These are phyloP conservation scores for Mortierella polycephala DNA, from an alignment of 371 early-diverging fungal genomes.

Conservation along the genomic window DNA sequence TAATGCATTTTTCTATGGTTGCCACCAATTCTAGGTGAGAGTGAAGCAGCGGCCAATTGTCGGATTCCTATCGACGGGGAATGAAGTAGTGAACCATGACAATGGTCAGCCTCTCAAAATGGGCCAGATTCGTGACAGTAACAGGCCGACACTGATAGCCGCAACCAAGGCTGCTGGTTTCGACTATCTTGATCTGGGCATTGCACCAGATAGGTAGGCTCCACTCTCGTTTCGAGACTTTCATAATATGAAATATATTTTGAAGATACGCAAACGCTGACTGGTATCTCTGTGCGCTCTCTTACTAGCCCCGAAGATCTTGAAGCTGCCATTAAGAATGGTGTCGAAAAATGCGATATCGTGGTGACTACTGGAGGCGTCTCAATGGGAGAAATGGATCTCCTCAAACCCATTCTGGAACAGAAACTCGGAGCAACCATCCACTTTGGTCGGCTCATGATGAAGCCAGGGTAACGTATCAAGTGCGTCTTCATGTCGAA, in stretches of 20 bases:
- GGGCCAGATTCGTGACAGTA: constrained; percentile 87
- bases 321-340: constrained; percentile 59
- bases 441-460: constrained; percentile 89
- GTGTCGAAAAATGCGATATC: constrained; percentile 76
- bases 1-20: not conserved
- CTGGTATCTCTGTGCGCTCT: not conserved
- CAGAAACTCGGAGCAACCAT: constrained; percentile 78
- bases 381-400: constrained; percentile 95
- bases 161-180: constrained; percentile 74
- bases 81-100: constrained; percentile 80
- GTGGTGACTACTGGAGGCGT: constrained; percentile 93
- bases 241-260: not conserved
- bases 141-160: constrained; percentile 81
- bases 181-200: constrained; percentile 78
- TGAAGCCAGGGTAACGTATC: constrained; percentile 85
- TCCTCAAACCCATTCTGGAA: constrained; percentile 87
- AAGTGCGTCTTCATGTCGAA: not conserved
- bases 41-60: constrained; percentile 79
- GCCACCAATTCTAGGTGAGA: constrained; percentile 55
- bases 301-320: constrained; percentile 62
- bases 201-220: constrained; percentile 71
- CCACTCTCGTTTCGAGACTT: not conserved
- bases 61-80: constrained; percentile 90
- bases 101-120: constrained; percentile 58
- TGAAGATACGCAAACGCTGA: not conserved